A percentile compares a stretch with the other conserved stretches of the same genome.
phyloP scores from a whole-genome alignment of 257 asterid species.

The Cynanchum wilfordii region DNA sequence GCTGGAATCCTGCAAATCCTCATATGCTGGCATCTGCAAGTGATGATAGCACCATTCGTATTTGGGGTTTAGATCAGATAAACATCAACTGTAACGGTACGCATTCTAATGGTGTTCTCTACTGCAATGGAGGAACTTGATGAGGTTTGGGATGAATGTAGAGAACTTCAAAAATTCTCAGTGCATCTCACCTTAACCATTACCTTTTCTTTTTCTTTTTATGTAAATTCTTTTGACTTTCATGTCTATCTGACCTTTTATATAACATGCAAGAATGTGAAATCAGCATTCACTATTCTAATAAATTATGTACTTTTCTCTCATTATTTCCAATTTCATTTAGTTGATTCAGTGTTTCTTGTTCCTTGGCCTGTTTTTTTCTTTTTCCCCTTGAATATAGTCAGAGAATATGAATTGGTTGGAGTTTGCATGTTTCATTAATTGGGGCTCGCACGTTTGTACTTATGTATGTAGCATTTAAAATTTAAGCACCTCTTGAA shows the following conservation, averaged over 20 bases:
- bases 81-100: conserved; percentile 34
- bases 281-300: conserved; percentile 32
- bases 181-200: conserved; percentile 26
- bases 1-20: conserved; percentile 85
- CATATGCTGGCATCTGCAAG: conserved; percentile 90
- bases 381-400: too few relatives aligned
- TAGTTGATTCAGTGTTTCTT: neutral
- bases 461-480: too few relatives aligned
- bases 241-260: conserved; percentile 31
- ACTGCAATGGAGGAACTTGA: conserved; percentile 67
- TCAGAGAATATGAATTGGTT: neutral
- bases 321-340: conserved; percentile 3
- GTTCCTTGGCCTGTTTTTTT: neutral
- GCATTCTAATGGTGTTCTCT: conserved; percentile 55
- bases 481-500: too few relatives aligned
- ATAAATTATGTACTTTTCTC: conserved; percentile 25
- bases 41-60: conserved; percentile 79
- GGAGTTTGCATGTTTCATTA: neutral
- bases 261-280: conserved; percentile 36
- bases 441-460: too few relatives aligned
- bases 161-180: conserved; percentile 13
- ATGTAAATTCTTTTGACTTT: conserved; percentile 51
- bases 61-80: conserved; percentile 77
- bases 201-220: conserved; percentile 20
- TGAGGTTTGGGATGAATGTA: conserved; percentile 30